Percentiles rank a stretch among this genome's conserved stretches.
phyloP scores from a whole-genome alignment of 2,329 filamentous ascomycete species.

The Aureobasidium sp. region DNA sequence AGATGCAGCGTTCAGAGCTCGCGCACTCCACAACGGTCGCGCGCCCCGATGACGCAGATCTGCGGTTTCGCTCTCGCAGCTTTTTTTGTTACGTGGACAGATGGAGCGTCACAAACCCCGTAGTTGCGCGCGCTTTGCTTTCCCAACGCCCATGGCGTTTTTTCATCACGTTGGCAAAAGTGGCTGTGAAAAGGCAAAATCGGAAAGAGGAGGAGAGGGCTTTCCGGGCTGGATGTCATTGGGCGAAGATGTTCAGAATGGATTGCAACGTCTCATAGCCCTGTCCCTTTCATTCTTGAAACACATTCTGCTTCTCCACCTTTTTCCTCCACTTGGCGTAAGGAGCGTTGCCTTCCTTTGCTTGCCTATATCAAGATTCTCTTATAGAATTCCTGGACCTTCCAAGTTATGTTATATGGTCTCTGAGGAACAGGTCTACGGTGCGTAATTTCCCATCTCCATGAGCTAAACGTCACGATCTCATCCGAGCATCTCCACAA shows the following conservation, averaged over 20 bases:
- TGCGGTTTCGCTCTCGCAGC: slow-evolving; percentile 1
- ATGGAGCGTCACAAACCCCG: background rate
- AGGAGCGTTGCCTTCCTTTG: background rate
- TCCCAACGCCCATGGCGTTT: background rate
- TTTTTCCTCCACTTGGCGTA: background rate
- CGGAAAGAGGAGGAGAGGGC: background rate
- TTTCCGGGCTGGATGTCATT: background rate
- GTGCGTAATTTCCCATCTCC: background rate
- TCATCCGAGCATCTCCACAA: background rate
- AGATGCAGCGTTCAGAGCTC: background rate
- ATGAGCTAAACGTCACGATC: background rate
- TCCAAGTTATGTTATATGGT: background rate
- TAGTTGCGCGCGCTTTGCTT: background rate
- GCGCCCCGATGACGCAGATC: background rate
- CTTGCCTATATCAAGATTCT: background rate
- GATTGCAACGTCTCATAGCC: background rate
- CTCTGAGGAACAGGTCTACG: background rate
- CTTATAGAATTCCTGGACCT: background rate
- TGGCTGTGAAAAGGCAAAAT: background rate
- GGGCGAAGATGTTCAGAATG: background rate
- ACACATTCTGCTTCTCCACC: background rate
- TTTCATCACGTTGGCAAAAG: background rate
- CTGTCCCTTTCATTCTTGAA: background rate
- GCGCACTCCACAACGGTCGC: background rate
- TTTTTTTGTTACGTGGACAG: background rate